Evolutionary conservation across 768 basidiomycete genomes (phyloP).

Genomic region (Heimioporus sp.): DNA sequence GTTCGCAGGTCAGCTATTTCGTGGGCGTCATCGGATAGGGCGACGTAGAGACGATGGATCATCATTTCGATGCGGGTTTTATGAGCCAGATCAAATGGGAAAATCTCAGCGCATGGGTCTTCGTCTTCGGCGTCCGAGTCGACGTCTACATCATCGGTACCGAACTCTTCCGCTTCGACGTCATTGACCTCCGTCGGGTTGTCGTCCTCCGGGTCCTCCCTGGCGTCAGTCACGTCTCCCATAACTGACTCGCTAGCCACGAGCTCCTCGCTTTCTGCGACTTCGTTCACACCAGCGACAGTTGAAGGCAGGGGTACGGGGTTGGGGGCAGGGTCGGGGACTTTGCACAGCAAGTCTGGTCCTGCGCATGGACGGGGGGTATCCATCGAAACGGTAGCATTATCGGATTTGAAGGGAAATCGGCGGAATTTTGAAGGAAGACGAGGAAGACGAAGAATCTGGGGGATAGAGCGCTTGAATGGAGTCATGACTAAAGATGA

Average conservation of each 20-base stretch:
- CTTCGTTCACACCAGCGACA: no score
- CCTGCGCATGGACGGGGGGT: not conserved
- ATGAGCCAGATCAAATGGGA: not conserved
- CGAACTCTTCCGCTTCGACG: not conserved
- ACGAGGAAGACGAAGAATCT: not conserved
- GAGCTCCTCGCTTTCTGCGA: no score
- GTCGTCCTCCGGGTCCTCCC: not conserved
- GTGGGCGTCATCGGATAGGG: conserved; percentile 1
- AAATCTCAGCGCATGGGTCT: not conserved
- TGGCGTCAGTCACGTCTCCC: not conserved
- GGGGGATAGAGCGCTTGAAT: not conserved
- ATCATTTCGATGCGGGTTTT: conserved; percentile 1
- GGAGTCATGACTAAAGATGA: not conserved
- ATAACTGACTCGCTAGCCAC: no score
- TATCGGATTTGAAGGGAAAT: not conserved
- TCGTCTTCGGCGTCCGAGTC: not conserved
- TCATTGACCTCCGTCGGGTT: not conserved
- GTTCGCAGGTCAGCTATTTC: conserved; percentile 4
- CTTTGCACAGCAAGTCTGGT: not conserved
- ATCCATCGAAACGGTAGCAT: not conserved
- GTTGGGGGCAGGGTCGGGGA: not conserved
- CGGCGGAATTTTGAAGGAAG: not conserved
- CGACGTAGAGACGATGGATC: not conserved
- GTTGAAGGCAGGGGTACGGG: no score
- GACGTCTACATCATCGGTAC: not conserved